Evolutionary conservation across 495 filamentous ascomycete genomes (phyloP), one percentile per base, ranked within the genome.

Genomic region (Podospora pseudopauciseta): DNA sequence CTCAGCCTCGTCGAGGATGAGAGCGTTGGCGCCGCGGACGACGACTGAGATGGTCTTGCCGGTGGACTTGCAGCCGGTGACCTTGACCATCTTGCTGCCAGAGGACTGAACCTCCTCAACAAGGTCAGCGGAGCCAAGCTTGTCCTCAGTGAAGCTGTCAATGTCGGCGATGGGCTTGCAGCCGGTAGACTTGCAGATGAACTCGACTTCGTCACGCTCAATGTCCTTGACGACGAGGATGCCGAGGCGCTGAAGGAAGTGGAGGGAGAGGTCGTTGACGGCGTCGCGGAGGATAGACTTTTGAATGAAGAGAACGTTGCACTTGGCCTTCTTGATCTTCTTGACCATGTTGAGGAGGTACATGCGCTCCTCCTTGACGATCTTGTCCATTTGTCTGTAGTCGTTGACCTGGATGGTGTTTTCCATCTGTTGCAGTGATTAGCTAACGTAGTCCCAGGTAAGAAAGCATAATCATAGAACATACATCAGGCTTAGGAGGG

Each of bases 291-390:
- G 88, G 72, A 99, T 99, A 19, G 94, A 97, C 81, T 99, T 99
- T 76, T 99, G 95, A 72, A 99, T 97, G 72, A 99, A 85, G 65
- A 99, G 89, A 39, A 99, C 96, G 75, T 99, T 99, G 84, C 95
- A 99, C 82, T 97, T 97, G 72, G 93, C 94, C 85, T 97, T 98
- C 83, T 97, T 97, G 82, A 99, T 99, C 87, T 97, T 99, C 88
- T 99, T 99, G 75, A 93, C 93, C 88, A 99, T 92, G 82, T 97
- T 97, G 58, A 99, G 88, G 67, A 99, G 86, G 80, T 99, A 99
- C 68, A 93, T 92, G 67, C 96, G 92, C 83, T 99, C 95, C 82
- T 99, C 95, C 80, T 99, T 99, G 65, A 99, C 85, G 72, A 99
- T 99, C 85, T 97, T 99, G 81, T 99, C 95, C 95, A 99, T 99